Evolutionary conservation across 352 stramenopile genomes (phyloP).

Genomic region (Globisporangium apiculatum): DNA sequence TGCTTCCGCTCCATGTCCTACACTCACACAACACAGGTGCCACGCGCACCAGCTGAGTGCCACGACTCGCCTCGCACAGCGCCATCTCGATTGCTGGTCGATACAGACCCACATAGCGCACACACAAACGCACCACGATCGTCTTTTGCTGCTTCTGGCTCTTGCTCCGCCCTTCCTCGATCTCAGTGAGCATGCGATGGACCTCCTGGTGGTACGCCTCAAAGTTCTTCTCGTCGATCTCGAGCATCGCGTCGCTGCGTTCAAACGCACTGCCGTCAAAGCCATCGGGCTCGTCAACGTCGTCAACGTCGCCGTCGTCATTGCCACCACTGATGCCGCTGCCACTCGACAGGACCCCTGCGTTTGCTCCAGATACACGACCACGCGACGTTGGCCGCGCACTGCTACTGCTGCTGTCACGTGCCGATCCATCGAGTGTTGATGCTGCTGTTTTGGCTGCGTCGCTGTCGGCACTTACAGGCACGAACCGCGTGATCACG

Average conservation of each 20-base stretch:
- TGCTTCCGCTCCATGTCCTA: conserved; percentile 73
- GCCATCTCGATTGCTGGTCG: not conserved
- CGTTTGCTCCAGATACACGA: no score
- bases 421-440: not conserved
- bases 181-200: conserved; percentile 49
- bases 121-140: conserved; percentile 30
- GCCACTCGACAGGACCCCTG: not conserved
- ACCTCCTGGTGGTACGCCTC: conserved; percentile 66
- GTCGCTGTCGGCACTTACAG: conserved; percentile 13
- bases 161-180: conserved; percentile 53
- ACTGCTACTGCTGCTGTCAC: not conserved
- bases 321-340: not conserved
- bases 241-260: conserved; percentile 4
- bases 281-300: not conserved
- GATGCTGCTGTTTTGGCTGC: conserved; percentile 1
- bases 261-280: conserved; percentile 7
- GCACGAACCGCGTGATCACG: conserved; percentile 36
- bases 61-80: no score
- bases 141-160: conserved; percentile 62
- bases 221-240: conserved; percentile 61
- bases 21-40: no score
- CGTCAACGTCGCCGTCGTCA: not conserved
- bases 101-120: not conserved
- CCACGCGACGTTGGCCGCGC: no score
- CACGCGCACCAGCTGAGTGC: no score